Evolutionary conservation across 1,284 basidiomycete species (phyloP), one percentile per base, ranked within the genome.

Genomic region (Malassezia japonica): DNA sequence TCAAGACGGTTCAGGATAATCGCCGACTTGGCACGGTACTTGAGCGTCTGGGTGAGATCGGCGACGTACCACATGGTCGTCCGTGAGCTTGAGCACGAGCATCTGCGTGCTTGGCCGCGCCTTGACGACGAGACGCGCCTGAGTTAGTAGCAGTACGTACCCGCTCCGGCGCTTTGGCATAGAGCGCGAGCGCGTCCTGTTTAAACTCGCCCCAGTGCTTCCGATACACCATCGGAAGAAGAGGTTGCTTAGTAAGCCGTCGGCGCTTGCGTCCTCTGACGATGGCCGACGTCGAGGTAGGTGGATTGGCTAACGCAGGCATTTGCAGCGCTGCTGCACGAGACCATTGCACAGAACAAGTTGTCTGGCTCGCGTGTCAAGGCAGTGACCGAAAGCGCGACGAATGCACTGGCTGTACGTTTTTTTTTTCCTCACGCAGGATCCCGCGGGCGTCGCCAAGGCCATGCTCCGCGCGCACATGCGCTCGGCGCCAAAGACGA

Each of bases 1-100:
- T 94, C 89, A 75, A 95, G 94, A 60, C 90, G 84, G 77, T 92
- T 91, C 59, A 95, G 82, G 75, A 87, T 89, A 70, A 91, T 83
- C 39, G 86, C 86, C 2, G 87, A 91, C 65, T 84, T 83, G 2
- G 90, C 89, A 74, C 88, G 88, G 79, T 90, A 94, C 74, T 89
- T 92, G 66, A 94, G 77, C 35, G 51, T 48, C 56, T 59, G 49
- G 15, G 43, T 44, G 5, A 44, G 50, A 1, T 25, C 23, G 23
- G 9, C n/a, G 10, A 42, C 47, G 47, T 37, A 46, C 49, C 25
- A 8, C 24, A 23, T 18, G 28, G 43, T 44, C 29, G 20, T 48
- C 46, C 1, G 51, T 48, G 12, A 54, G 15, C 31, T 54, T 54
- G 8, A 54, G 18, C 10, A 36, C 36, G 3, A 54, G 28, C 24